A percentile compares a stretch with the other conserved stretches of the same genome.
phyloP scores from a whole-genome alignment of 352 stramenopile species.

The Phytophthora pinifolia region DNA sequence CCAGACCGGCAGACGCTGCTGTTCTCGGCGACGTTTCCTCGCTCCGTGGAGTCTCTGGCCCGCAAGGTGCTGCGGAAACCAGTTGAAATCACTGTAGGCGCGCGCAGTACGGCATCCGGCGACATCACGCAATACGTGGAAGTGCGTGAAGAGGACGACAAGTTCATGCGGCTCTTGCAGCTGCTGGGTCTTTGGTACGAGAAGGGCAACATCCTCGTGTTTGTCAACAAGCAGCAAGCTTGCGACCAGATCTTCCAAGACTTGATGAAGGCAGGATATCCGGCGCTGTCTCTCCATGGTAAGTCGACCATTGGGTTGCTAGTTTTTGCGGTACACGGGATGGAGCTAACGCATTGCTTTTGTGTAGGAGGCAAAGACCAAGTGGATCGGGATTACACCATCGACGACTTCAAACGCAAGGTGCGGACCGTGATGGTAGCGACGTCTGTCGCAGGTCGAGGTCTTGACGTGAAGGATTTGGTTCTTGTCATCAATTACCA shows the following conservation, averaged over 20 bases:
- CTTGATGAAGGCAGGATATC: constrained; percentile 96
- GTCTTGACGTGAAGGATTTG: constrained; percentile 98
- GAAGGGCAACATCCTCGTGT: constrained; percentile 97
- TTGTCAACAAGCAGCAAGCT: constrained; percentile 98
- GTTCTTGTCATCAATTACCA: constrained; percentile 99
- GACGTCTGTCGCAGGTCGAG: constrained; percentile 96
- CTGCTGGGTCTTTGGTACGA: constrained; percentile 96
- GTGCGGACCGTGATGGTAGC: constrained; percentile 92
- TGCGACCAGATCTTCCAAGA: constrained; percentile 98
- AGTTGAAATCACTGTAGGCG: constrained; percentile 97
- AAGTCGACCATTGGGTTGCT: constrained; percentile 4
- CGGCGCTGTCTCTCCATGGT: constrained; percentile 96
- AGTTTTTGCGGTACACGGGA: background rate
- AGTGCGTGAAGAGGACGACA: constrained; percentile 98
- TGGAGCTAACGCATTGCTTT: constrained; percentile 5
- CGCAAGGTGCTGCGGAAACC: constrained; percentile 92
- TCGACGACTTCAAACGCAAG: constrained; percentile 99
- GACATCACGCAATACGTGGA: constrained; percentile 98
- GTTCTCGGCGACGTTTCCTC: constrained; percentile 98
- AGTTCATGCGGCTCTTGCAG: constrained; percentile 98
- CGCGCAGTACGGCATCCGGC: constrained; percentile 94
- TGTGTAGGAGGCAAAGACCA: constrained; percentile 94
- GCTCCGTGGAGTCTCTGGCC: constrained; percentile 89
- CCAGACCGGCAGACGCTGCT: constrained; percentile 93
- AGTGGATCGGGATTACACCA: constrained; percentile 98